Evolutionary conservation across 2,329 filamentous ascomycete genomes (phyloP), one percentile per base, ranked within the genome.

Genomic region (Trichoderma sp.): DNA sequence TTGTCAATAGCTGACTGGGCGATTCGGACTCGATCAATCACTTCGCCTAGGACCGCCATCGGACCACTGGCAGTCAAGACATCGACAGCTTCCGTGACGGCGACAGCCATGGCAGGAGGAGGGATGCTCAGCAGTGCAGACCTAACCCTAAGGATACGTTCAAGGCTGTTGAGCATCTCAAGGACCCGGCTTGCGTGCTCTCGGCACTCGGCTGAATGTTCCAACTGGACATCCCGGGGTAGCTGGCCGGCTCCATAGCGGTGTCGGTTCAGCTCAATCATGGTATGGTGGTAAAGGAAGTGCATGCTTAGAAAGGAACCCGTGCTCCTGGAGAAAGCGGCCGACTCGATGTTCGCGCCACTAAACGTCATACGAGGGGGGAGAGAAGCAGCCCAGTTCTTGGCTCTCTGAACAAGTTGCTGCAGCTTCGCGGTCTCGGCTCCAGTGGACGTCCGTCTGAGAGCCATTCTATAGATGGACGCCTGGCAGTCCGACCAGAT

Each of bases 261-360:
- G 70, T 89, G 84, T 45, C 90, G 83, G 69, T 89, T 88, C 34
- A 91, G 78, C 68, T 87, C 87, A 75, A 90, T 83, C 70, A 86
- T 76, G 0, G 86, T 82, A 54, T 85, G 82, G 72, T 89, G 83
- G 72, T 89, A 89, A n/a, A 90, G 77, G 30, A 89, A 78, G 73
- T 91, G 88, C 74, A 90, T 83, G 1, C 83, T 84, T 63, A 90
- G 76, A 71, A 88, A 88, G 0, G 82, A 81, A 5, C 86, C 86
- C 1, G 83, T 78, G 68, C 83, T 76, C 17, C 77, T 85, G 28
- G 83, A 82, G 34, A 80, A 76, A 7, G 85, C 80, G 48, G 83
- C 85, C 34, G 79, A 78, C 51, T 86, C 81, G 15, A 91, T 77
- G 65, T 89, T 90, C 62, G 81, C 76, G 4, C 80, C 73, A 3